These are phyloP conservation scores for Mucor lusitanicus DNA, from an alignment of 371 early-diverging fungal genomes.

Conservation along the genomic window DNA sequence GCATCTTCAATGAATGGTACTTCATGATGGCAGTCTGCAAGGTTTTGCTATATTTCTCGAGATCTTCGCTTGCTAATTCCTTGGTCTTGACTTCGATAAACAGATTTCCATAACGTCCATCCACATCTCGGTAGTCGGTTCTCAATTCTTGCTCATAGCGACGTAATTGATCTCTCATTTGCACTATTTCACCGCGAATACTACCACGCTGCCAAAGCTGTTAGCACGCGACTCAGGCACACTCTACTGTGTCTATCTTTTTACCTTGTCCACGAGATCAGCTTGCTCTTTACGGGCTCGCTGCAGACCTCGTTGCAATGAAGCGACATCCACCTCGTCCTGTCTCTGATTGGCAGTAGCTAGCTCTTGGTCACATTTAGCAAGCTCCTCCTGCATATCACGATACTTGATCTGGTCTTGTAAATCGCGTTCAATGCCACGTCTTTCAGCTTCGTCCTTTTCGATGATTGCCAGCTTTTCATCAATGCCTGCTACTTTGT, in stretches of 20 bases:
- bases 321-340: slow-evolving; percentile 19
- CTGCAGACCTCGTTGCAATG: slow-evolving; percentile 36
- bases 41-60: slow-evolving; percentile 86
- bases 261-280: slow-evolving; percentile 56
- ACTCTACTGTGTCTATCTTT: background rate
- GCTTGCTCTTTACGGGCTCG: slow-evolving; percentile 49
- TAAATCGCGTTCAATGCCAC: slow-evolving; percentile 60
- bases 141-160: slow-evolving; percentile 65
- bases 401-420: slow-evolving; percentile 70
- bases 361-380: slow-evolving; percentile 37
- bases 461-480: slow-evolving; percentile 45
- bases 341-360: slow-evolving; percentile 30
- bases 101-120: slow-evolving; percentile 65
- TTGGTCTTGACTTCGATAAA: slow-evolving; percentile 74
- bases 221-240: background rate
- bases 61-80: slow-evolving; percentile 78
- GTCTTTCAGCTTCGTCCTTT: slow-evolving; percentile 48
- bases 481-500: slow-evolving; percentile 13
- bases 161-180: slow-evolving; percentile 74
- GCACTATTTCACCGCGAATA: slow-evolving; percentile 84
- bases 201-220: slow-evolving; percentile 57
- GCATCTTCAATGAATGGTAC: slow-evolving; percentile 96
- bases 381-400: slow-evolving; percentile 37
- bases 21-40: slow-evolving; percentile 94
- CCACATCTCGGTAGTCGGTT: slow-evolving; percentile 79